These are phyloP conservation scores for Lunularia cruciata DNA, from an alignment of 225 moss, liverwort and hornwort species.

Conservation along the genomic window DNA sequence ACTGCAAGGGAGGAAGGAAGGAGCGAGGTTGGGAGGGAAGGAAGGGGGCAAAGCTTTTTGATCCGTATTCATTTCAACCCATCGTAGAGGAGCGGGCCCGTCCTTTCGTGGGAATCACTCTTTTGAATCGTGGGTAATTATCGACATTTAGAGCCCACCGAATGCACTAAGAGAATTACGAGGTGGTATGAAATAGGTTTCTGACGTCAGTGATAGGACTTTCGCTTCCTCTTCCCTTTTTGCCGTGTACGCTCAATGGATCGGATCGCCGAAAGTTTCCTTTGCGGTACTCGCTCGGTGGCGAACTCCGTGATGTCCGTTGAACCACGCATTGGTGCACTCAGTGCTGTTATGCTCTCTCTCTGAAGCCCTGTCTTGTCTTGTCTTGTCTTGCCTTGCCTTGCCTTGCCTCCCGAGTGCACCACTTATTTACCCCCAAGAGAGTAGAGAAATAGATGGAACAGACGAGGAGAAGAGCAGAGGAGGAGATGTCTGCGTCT, in stretches of 20 bases:
- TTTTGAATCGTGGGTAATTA: not conserved
- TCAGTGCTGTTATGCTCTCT: too few species aligned
- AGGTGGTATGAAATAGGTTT: not conserved
- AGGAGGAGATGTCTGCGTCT: not conserved
- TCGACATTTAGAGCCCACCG: not conserved
- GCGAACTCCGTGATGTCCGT: not conserved
- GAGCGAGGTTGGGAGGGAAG: too few species aligned
- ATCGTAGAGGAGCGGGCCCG: slow-evolving; percentile 17
- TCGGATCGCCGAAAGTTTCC: slow-evolving; percentile 7
- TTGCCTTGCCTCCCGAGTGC: too few species aligned
- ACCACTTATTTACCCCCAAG: too few species aligned
- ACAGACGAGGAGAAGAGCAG: not conserved
- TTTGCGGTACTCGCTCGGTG: not conserved
- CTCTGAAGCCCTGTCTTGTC: too few species aligned
- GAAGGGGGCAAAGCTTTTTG: not conserved
- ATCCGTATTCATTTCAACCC: not conserved
- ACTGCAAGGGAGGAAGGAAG: too few species aligned
- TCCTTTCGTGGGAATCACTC: not conserved
- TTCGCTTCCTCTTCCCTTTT: not conserved
- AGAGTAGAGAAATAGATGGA: too few species aligned
- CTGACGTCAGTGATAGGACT: not conserved
- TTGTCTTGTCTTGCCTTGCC: too few species aligned
- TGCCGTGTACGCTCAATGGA: not conserved
- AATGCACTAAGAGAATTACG: not conserved
- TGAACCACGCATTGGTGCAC: too few species aligned